Conservation (phyloP, 208 protist genomes). For the Porcisia deanei region DNA sequence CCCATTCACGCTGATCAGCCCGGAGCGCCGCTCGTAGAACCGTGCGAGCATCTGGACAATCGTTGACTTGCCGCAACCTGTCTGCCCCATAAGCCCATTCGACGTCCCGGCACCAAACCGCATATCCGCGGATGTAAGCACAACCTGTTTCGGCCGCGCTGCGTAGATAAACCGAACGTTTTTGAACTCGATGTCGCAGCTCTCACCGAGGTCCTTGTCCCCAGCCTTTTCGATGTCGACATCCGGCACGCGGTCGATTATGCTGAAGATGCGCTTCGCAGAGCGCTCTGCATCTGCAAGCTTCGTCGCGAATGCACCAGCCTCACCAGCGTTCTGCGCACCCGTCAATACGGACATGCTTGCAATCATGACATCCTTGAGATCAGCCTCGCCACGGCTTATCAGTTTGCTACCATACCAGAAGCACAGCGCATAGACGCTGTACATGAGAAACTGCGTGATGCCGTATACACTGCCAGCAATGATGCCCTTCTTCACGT, state of each 20-base stretch:
- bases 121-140: constrained; percentile 48
- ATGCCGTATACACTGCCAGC: constrained; percentile 50
- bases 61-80: constrained; percentile 86
- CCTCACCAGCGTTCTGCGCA: constrained; percentile 60
- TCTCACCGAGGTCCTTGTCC: constrained; percentile 41
- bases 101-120: constrained; percentile 41
- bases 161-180: constrained; percentile 69
- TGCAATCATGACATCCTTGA: constrained; percentile 55
- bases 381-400: constrained; percentile 53
- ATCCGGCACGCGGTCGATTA: constrained; percentile 78
- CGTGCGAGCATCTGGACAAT: constrained; percentile 82
- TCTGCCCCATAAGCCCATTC: constrained; percentile 79
- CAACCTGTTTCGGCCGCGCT: constrained; percentile 52
- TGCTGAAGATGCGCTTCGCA: constrained; percentile 63
- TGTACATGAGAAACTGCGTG: constrained; percentile 68
- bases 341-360: constrained; percentile 62
- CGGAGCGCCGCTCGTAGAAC: constrained; percentile 71
- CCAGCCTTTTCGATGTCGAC: constrained; percentile 48
- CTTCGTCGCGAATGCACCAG: constrained; percentile 67
- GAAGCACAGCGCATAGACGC: constrained; percentile 60
- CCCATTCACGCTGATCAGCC: constrained; percentile 63
- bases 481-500: constrained; percentile 31
- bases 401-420: constrained; percentile 86
- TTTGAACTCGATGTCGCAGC: constrained; percentile 54
- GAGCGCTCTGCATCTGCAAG: constrained; percentile 45